Evolutionary conservation across 192 early-diverging fungal species (phyloP), one percentile per base, ranked within the genome.

Genomic region (Phycomyces blakesleeanus): DNA sequence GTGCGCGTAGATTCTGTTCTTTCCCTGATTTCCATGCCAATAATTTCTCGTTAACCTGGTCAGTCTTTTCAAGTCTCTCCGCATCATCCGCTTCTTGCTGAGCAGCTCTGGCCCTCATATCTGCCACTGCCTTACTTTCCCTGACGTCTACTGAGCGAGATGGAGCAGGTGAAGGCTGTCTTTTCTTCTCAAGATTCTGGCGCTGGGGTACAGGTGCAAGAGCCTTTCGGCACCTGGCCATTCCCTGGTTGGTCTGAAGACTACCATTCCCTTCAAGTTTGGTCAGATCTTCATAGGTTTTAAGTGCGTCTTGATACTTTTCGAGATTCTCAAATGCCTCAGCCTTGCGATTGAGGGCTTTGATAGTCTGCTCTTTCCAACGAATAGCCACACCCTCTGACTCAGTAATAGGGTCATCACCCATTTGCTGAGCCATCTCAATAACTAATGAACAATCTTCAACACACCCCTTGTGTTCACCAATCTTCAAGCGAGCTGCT

Each of bases 1-100:
- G 79, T 5, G 95, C 93, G 51, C 96, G 83, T 41, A 97, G 64
- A 66, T 98, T 98, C 34, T 81, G 80, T 63, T 96, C 92, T 72
- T 98, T 98, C 27, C 92, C 93, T 8, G 80, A 68, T 39, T 87
- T 85, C 96, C 96, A 98, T 15, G 53, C 55, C 15, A 76, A 67
- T 57, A 96, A 80, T 71, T 85, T 81, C 16, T 74, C 79, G 54
- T 96, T 94, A 5, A 96, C 85, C 9, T 83, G 71, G 73, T 97
- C 96, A 37, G 79, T 80, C n/a, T 91, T 71, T 54, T 78, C 73
- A 55, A 96, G 70, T 42, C 85, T 87, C 66, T 89, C 77, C 14
- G 83, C 85, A 47, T 95, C 96, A 42, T 96, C 92, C 3, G 73
- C 61, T 34, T 90, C 93, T 51, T 80, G 78, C 37, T 77, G 72